Evolutionary conservation across 2,329 filamentous ascomycete species (phyloP).

Genomic region (Trichoderma endophyticum): DNA sequence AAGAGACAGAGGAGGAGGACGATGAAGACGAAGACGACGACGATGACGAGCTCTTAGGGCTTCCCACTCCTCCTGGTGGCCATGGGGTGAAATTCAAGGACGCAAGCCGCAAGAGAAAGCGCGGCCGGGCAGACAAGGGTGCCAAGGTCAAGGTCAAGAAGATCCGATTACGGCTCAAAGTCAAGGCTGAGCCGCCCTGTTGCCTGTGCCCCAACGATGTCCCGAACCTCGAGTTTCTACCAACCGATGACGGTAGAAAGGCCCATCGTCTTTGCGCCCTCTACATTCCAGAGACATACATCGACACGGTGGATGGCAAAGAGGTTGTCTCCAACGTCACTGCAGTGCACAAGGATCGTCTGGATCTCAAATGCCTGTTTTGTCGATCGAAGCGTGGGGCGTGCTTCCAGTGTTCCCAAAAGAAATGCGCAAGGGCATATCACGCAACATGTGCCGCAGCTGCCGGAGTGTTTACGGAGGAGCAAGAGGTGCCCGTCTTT

Average conservation of each 20-base stretch:
- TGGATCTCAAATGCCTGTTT: constrained; percentile 91
- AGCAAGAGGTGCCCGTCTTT: constrained; percentile 80
- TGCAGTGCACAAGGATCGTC: constrained; percentile 79
- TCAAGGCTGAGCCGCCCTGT: constrained; percentile 73
- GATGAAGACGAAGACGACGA: constrained; percentile 65
- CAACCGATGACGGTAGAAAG: constrained; percentile 81
- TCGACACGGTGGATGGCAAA: constrained; percentile 66
- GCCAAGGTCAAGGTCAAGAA: constrained; percentile 66
- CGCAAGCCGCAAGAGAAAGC: constrained; percentile 60
- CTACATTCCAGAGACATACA: constrained; percentile 89
- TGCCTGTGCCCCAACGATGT: constrained; percentile 90
- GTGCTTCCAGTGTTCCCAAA: constrained; percentile 93
- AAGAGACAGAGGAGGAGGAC: constrained; percentile 67
- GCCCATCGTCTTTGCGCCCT: constrained; percentile 86
- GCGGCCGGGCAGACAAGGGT: constrained; percentile 34
- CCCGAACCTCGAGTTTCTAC: constrained; percentile 73
- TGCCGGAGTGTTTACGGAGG: constrained; percentile 87
- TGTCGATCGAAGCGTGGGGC: constrained; percentile 93
- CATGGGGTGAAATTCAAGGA: constrained; percentile 65
- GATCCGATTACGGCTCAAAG: constrained; percentile 72
- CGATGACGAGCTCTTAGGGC: constrained; percentile 60
- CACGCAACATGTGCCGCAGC: constrained; percentile 92
- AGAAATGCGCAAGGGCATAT: constrained; percentile 90
- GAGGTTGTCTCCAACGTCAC: constrained; percentile 76
- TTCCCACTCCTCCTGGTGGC: constrained; percentile 75